phyloP scores from a whole-genome alignment of 768 basidiomycete species.

The Cystobasidium ongulense region DNA sequence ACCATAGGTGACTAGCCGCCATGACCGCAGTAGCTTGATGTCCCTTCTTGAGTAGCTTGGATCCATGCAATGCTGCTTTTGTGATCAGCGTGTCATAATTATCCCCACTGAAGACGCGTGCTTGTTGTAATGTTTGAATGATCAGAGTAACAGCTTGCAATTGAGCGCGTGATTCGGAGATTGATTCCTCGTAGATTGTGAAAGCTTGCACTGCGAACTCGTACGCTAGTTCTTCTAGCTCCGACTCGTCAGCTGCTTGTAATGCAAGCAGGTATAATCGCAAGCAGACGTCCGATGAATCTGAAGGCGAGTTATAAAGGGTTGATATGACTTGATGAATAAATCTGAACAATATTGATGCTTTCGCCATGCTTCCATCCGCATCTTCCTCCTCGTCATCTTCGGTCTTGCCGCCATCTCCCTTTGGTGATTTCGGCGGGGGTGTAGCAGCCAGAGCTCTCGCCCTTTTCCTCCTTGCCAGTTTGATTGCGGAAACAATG shows the following conservation, averaged over 20 bases:
- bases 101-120: slow-evolving; percentile 82
- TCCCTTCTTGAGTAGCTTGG: slow-evolving; percentile 93
- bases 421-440: slow-evolving; percentile 12
- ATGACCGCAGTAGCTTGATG: slow-evolving; percentile 93
- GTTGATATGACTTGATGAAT: slow-evolving; percentile 86
- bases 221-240: slow-evolving; percentile 90
- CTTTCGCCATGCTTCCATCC: slow-evolving; percentile 49
- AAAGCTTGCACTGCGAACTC: slow-evolving; percentile 80
- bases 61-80: slow-evolving; percentile 94
- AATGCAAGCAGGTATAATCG: slow-evolving; percentile 92
- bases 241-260: slow-evolving; percentile 87
- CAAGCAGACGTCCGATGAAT: slow-evolving; percentile 74
- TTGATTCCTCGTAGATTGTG: slow-evolving; percentile 85
- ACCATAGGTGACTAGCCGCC: slow-evolving; percentile 95
- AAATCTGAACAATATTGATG: slow-evolving; percentile 84
- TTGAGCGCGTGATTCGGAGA: slow-evolving; percentile 90
- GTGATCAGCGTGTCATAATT: slow-evolving; percentile 97
- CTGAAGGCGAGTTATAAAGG: slow-evolving; percentile 84
- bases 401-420: neutral
- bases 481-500: slow-evolving; percentile 83
- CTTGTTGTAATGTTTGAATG: slow-evolving; percentile 78
- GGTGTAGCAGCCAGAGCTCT: slow-evolving; percentile 48
- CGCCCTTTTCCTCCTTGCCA: slow-evolving; percentile 84
- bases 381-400: slow-evolving; percentile 73
- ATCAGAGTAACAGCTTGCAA: slow-evolving; percentile 94